Evolutionary conservation across 129 eudicot species (phyloP), one percentile per base, ranked within the genome.

Genomic region (Flaveria ramosissima): DNA sequence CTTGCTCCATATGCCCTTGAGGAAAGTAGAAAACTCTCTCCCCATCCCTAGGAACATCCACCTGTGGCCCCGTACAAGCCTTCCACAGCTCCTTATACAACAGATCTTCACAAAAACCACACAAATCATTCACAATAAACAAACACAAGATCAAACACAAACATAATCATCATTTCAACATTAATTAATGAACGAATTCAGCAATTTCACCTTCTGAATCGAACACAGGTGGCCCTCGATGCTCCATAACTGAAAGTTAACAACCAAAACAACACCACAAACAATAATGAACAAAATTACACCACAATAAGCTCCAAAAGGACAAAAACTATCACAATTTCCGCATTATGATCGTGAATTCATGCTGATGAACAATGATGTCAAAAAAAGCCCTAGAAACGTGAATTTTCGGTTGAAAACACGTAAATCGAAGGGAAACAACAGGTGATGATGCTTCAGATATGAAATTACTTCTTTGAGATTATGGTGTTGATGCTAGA

Each of bases 1-100:
- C 98, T 79, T 93, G 96, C 60, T 93, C 98, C 92, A 93, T 88
- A 67, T 88, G 98, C 15, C 98, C 98, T 76, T 93, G 98, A n/a
- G 98, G 98, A 71, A 93, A 93, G 81, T 93, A 93, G 69, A 77
- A 93, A 55, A 93, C 98, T 65, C 86, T 88, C 72, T 93, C 97
- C 51, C 83, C 73, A 62, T 52, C 68, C 47, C 75, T 82, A 51
- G 98, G 98, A 76, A 93, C 81, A 76, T 88, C 96, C 74, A 93
- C 98, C 76, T 85, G 72, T 52, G 98, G 97, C 21, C 98, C 98
- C 52, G 98, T 92, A 88, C 98, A 93, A 5, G 92, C 95, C 86
- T 80, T 90, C 98, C 98, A 93, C 46, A 90, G 85, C 89, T 90
- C 97, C 55, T 71, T 80, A 73, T 84, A 93, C 85, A 93, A 26